These are phyloP conservation scores for Mucor mucedo DNA, from an alignment of 371 early-diverging fungal genomes.

Conservation along the genomic window DNA sequence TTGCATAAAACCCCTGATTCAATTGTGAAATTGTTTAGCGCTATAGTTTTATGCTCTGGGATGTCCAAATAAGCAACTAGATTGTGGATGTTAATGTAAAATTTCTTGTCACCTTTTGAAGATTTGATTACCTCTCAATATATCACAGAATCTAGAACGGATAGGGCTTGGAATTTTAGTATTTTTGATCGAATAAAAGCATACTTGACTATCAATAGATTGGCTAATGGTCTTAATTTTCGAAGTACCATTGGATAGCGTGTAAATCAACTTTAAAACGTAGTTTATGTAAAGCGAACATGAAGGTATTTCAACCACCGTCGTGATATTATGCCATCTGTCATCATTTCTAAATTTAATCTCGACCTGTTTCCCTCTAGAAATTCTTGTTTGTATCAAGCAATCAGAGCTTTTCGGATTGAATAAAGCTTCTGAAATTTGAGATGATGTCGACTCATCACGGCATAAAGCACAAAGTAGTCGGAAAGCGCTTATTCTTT, in stretches of 20 bases:
- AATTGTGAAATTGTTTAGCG: slow-evolving; percentile 41
- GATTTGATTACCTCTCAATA: slow-evolving; percentile 43
- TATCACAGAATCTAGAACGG: slow-evolving; percentile 47
- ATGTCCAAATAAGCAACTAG: slow-evolving; percentile 37
- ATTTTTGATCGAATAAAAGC: slow-evolving; percentile 44
- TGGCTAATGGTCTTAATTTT: slow-evolving; percentile 23
- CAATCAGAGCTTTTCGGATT: background rate
- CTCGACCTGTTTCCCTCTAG: slow-evolving; percentile 18
- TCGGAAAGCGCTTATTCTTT: slow-evolving; percentile 16
- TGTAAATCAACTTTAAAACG: slow-evolving; percentile 28
- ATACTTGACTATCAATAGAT: slow-evolving; percentile 42
- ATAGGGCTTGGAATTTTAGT: slow-evolving; percentile 40
- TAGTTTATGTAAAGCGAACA: slow-evolving; percentile 22
- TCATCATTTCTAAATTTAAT: slow-evolving; percentile 21
- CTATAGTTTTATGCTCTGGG: slow-evolving; percentile 28
- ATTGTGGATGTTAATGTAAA: background rate
- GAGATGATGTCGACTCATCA: background rate
- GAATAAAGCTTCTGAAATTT: slow-evolving; percentile 20
- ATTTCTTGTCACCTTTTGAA: background rate
- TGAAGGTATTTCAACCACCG: slow-evolving; percentile 16
- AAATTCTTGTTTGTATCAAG: slow-evolving; percentile 25
- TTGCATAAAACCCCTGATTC: background rate
- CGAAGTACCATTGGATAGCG: slow-evolving; percentile 26
- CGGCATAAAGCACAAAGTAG: slow-evolving; percentile 20
- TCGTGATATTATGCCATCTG: slow-evolving; percentile 31